Evolutionary conservation across 2,329 filamentous ascomycete species (phyloP).

Genomic region (Aspergillus jensenii): DNA sequence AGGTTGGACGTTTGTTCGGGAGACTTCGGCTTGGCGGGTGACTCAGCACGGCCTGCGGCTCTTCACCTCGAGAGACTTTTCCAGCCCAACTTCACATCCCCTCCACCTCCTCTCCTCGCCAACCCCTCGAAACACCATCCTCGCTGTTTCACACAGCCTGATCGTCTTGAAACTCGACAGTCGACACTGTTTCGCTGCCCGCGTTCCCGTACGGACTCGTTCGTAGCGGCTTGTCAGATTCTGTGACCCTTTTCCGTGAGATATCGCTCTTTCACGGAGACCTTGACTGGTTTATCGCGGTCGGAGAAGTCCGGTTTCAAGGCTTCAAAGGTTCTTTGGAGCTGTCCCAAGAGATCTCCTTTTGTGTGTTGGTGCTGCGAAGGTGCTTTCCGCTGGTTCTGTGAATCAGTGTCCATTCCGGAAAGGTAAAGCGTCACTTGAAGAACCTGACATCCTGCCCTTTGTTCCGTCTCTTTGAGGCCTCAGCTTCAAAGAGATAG

Average conservation of each 20-base stretch:
- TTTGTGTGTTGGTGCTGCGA: conserved; percentile 15
- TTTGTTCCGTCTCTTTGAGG: conserved; percentile 13
- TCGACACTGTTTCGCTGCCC: conserved; percentile 25
- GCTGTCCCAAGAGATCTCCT: conserved; percentile 1
- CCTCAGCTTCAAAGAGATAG: conserved; percentile 10
- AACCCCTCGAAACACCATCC: conserved; percentile 6
- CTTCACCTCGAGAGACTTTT: conserved; percentile 9
- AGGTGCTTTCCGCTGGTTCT: conserved; percentile 21
- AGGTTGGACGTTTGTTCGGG: conserved; percentile 28
- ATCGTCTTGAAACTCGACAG: conserved; percentile 29
- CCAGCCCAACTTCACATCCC: conserved; percentile 6
- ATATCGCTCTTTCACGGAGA: conserved; percentile 34
- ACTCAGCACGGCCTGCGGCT: conserved; percentile 26
- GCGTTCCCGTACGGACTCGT: conserved; percentile 15
- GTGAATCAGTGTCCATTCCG: conserved; percentile 15
- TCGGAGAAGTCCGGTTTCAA: conserved; percentile 34
- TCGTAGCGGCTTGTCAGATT: conserved; percentile 31
- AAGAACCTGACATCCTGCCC: conserved; percentile 16
- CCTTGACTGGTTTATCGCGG: conserved; percentile 42
- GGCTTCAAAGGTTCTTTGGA: conserved; percentile 28
- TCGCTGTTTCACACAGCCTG: conserved; percentile 21
- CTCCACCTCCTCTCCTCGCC: conserved; percentile 13
- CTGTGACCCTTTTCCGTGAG: conserved; percentile 35
- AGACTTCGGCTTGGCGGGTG: conserved; percentile 28
- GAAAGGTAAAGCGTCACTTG: conserved; percentile 40